These are phyloP conservation scores for Xylariaceae sp. DNA, from an alignment of 2,329 filamentous ascomycete genomes.

Conservation along the genomic window DNA sequence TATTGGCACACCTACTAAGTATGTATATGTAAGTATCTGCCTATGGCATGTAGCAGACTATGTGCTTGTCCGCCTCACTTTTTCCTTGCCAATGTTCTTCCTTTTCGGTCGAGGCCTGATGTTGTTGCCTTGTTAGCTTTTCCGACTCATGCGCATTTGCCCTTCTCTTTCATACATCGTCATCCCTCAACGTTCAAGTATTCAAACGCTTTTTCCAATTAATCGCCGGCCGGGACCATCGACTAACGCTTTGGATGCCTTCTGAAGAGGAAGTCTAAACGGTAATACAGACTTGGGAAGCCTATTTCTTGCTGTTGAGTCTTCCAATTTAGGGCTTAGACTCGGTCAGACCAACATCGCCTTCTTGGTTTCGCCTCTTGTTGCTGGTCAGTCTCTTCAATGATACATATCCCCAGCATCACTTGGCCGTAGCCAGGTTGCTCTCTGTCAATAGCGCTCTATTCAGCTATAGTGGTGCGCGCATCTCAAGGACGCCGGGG, in stretches of 20 bases:
- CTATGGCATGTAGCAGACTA: slow-evolving; percentile 8
- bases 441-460: slow-evolving; percentile 1
- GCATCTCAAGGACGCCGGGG: slow-evolving; percentile 8
- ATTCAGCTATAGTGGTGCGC: slow-evolving; percentile 2
- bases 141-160: slow-evolving; percentile 6
- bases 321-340: slow-evolving; percentile 2
- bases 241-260: background rate
- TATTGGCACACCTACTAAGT: background rate
- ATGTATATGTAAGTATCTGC: background rate
- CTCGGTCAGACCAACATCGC: background rate
- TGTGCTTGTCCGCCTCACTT: slow-evolving; percentile 28
- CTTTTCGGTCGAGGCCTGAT: slow-evolving; percentile 11
- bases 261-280: background rate
- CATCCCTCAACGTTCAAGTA: slow-evolving; percentile 2
- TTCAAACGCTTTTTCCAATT: background rate
- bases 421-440: background rate
- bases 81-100: background rate
- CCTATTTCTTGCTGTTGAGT: background rate
- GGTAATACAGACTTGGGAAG: background rate
- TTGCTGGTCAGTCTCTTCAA: slow-evolving; percentile 12
- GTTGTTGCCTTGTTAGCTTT: slow-evolving; percentile 9
- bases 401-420: slow-evolving; percentile 9
- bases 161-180: slow-evolving; percentile 1
- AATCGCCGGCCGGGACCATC: background rate
- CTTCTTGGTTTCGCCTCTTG: background rate